phyloP scores from a whole-genome alignment of 2,329 filamentous ascomycete genomes.

The Neonectria punicea region DNA sequence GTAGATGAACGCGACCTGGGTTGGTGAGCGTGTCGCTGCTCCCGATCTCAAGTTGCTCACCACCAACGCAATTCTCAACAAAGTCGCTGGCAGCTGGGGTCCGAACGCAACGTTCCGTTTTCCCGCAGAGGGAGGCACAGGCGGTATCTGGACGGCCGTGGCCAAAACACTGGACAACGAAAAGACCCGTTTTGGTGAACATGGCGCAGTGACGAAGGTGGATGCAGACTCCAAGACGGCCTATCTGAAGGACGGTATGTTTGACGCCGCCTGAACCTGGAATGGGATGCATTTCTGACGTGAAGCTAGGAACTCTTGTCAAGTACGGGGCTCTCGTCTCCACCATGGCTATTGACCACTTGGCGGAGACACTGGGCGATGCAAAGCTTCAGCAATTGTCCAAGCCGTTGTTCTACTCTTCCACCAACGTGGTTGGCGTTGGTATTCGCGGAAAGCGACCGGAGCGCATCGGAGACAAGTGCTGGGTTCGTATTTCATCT shows the following conservation, averaged over 20 bases:
- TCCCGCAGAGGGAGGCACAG: conserved; percentile 93
- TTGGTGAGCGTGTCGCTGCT: conserved; percentile 97
- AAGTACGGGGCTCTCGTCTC: conserved; percentile 92
- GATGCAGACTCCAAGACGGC: conserved; percentile 87
- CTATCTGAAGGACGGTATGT: conserved; percentile 44
- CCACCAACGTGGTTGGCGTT: conserved; percentile 96
- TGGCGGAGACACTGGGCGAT: conserved; percentile 88
- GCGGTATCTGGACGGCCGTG: conserved; percentile 98
- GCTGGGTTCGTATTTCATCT: conserved; percentile 74
- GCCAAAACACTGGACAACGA: conserved; percentile 92
- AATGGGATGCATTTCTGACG: conserved; percentile 61
- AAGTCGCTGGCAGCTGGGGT: conserved; percentile 96
- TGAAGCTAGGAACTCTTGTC: conserved; percentile 75
- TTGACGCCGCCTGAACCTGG: too few relatives aligned
- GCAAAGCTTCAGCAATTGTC: conserved; percentile 82
- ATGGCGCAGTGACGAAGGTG: conserved; percentile 85
- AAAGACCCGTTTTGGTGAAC: conserved; percentile 89
- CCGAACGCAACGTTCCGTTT: conserved; percentile 99
- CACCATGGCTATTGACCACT: conserved; percentile 94
- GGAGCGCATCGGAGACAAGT: conserved; percentile 98
- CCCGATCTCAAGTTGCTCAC: conserved; percentile 94
- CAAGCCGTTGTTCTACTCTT: conserved; percentile 96
- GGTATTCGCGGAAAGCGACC: conserved; percentile 91
- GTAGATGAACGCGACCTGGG: conserved; percentile 98
- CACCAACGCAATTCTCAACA: conserved; percentile 94